A percentile compares a stretch with the other conserved stretches of the same genome.
Evolutionary conservation across 2,329 filamentous ascomycete genomes (phyloP).

Genomic region (Diplodia mutila): DNA sequence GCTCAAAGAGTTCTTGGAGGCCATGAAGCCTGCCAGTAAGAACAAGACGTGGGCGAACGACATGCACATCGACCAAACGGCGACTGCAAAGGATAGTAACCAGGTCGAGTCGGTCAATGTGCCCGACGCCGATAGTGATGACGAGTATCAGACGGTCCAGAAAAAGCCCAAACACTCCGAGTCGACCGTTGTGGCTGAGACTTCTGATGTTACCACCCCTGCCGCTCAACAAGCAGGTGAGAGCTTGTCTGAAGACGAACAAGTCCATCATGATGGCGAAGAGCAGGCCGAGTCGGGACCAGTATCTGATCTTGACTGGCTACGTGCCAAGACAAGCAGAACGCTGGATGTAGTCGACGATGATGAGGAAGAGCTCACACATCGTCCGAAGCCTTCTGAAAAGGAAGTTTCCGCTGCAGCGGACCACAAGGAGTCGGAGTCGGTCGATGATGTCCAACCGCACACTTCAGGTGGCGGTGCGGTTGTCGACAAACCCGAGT

Average conservation of each 20-base stretch:
- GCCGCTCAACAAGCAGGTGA: constrained; percentile 1
- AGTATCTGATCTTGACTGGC: constrained; percentile 84
- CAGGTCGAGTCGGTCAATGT: constrained; percentile 33
- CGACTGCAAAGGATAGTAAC: constrained; percentile 29
- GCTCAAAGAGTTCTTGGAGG: constrained; percentile 80
- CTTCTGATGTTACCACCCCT: constrained; percentile 1
- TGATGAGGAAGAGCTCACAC: constrained; percentile 53
- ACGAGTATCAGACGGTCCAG: constrained; percentile 71
- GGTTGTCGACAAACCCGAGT: constrained; percentile 47
- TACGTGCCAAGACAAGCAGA: constrained; percentile 84
- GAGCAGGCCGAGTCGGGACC: constrained; percentile 36
- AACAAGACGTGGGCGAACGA: constrained; percentile 65
- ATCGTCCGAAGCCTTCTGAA: constrained; percentile 22
- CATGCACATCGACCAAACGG: constrained; percentile 31
- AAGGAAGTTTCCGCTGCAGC: constrained; percentile 24
- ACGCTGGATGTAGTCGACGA: constrained; percentile 83
- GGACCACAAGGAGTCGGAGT: constrained; percentile 15
- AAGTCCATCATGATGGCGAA: constrained; percentile 28
- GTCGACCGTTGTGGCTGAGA: constrained; percentile 10
- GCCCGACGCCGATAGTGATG: constrained; percentile 64
- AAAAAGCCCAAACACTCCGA: constrained; percentile 48
- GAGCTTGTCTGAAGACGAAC: not conserved
- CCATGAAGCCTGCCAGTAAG: constrained; percentile 74
- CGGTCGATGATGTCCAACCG: constrained; percentile 25
- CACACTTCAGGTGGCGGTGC: constrained; percentile 25